A percentile compares a stretch with the other conserved stretches of the same genome.
Evolutionary conservation across 2,329 filamentous ascomycete genomes (phyloP).

Genomic region (Orbilia oligospora): DNA sequence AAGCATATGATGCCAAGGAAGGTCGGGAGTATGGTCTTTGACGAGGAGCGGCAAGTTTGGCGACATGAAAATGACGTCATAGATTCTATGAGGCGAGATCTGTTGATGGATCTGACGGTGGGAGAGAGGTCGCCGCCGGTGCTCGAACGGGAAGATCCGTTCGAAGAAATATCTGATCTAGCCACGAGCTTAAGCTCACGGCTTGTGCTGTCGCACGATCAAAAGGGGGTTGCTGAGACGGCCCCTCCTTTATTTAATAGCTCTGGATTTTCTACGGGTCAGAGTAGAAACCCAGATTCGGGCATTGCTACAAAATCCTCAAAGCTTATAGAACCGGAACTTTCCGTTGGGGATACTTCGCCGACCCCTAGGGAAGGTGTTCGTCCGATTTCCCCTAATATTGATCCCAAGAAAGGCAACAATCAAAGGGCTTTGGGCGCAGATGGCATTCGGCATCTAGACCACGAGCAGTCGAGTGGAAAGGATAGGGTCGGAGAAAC

Average conservation of each 20-base stretch:
- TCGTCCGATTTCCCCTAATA: constrained; percentile 36
- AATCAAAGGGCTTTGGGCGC: background rate
- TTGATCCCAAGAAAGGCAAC: constrained; percentile 39
- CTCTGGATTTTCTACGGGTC: background rate
- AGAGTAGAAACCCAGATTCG: background rate
- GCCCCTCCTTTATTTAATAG: background rate
- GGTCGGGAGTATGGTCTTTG: constrained; percentile 55
- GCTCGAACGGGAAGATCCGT: constrained; percentile 34
- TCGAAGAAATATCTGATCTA: constrained; percentile 55
- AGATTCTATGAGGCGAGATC: constrained; percentile 17
- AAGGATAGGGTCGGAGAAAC: background rate
- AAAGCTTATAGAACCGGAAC: background rate
- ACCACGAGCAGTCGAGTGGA: background rate
- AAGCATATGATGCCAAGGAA: constrained; percentile 59
- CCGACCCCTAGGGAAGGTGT: constrained; percentile 19
- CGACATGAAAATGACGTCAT: constrained; percentile 21
- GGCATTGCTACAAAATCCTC: background rate
- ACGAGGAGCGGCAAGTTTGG: constrained; percentile 49
- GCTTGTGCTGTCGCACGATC: background rate
- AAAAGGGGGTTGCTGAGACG: background rate
- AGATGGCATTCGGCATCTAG: background rate
- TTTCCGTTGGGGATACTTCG: background rate
- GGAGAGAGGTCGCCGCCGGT: background rate
- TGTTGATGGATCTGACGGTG: constrained; percentile 4
- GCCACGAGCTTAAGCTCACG: constrained; percentile 35